A percentile compares a stretch with the other conserved stretches of the same genome.
Evolutionary conservation across 2,329 filamentous ascomycete species (phyloP).

Genomic region (Eurotiales sp.): DNA sequence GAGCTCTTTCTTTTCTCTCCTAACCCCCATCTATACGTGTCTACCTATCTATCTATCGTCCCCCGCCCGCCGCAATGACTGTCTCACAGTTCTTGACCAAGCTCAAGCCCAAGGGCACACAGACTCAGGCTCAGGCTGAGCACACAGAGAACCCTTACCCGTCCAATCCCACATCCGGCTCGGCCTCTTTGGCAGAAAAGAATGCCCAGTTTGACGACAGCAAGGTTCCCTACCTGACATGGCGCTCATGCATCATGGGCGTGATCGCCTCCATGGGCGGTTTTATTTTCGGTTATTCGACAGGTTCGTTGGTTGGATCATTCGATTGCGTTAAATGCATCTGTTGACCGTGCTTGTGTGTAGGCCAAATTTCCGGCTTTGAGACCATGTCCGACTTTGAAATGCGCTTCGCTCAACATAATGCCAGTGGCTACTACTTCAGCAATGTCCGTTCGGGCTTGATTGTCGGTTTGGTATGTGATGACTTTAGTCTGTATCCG

Average conservation of each 20-base stretch:
- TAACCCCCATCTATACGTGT: not conserved
- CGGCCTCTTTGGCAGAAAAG: slow-evolving; percentile 33
- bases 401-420: slow-evolving; percentile 35
- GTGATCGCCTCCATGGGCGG: slow-evolving; percentile 47
- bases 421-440: slow-evolving; percentile 31
- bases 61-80: not conserved
- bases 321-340: no score
- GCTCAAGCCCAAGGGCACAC: slow-evolving; percentile 23
- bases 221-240: slow-evolving; percentile 41
- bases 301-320: no score
- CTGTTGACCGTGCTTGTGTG: slow-evolving; percentile 6
- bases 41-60: not conserved
- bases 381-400: slow-evolving; percentile 46
- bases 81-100: slow-evolving; percentile 17
- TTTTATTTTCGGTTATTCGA: slow-evolving; percentile 46
- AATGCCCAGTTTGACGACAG: slow-evolving; percentile 36
- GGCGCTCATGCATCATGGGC: slow-evolving; percentile 41
- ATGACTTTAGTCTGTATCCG: not conserved
- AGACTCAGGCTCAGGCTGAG: slow-evolving; percentile 27
- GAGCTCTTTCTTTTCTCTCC: not conserved
- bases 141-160: slow-evolving; percentile 25
- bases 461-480: slow-evolving; percentile 42
- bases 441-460: slow-evolving; percentile 43
- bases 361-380: slow-evolving; percentile 45
- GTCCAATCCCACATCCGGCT: slow-evolving; percentile 28